Conservation (phyloP, 116 monocot genomes). For the Papilionanthe hybrid region DNA sequence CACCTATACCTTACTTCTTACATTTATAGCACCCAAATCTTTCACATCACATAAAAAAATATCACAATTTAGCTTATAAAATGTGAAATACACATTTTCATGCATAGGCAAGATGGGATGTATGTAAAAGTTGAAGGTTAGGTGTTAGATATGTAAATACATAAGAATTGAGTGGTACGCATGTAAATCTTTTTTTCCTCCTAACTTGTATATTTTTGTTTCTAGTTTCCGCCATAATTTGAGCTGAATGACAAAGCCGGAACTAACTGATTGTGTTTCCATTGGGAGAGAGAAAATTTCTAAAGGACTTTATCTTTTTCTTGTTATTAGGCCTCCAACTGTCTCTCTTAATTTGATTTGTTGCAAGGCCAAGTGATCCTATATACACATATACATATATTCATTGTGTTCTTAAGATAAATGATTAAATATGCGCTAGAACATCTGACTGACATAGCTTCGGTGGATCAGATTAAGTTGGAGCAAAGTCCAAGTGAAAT, state of each 20-base stretch:
- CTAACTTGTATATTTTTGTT: background rate
- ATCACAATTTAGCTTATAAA: too few species aligned
- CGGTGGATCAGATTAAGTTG: conserved; percentile 46
- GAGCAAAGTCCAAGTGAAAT: conserved; percentile 65
- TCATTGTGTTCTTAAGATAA: conserved; percentile 1
- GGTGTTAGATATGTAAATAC: too few species aligned
- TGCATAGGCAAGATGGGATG: too few species aligned
- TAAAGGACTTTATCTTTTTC: background rate
- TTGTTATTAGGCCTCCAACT: background rate
- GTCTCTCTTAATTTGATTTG: background rate
- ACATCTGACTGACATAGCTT: background rate
- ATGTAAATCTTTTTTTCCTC: too few species aligned
- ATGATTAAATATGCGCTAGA: background rate
- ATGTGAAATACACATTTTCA: too few species aligned
- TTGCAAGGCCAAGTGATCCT: background rate
- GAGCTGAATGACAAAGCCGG: background rate
- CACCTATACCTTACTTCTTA: too few species aligned
- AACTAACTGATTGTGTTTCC: background rate
- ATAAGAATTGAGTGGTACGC: too few species aligned
- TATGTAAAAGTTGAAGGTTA: too few species aligned
- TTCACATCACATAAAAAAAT: too few species aligned
- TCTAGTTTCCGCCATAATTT: background rate
- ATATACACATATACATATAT: background rate
- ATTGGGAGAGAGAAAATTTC: background rate
- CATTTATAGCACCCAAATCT: too few species aligned